A percentile compares a stretch with the other conserved stretches of the same genome.
Evolutionary conservation across 2,329 filamentous ascomycete species (phyloP).

Genomic region (Fusarium staphyleae): DNA sequence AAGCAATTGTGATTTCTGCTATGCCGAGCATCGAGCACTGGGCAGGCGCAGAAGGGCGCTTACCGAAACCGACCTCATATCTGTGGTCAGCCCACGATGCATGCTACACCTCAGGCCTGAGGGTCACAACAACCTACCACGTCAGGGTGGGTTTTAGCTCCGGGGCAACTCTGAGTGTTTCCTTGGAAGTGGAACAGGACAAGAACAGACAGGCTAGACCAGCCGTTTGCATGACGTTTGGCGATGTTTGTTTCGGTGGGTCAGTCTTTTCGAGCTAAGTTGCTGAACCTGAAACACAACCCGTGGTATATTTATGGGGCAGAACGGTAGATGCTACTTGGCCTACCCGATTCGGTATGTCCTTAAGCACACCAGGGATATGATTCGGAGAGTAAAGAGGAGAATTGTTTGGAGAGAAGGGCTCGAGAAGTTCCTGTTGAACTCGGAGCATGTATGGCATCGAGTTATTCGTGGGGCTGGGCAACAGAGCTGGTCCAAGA

Average conservation of each 20-base stretch:
- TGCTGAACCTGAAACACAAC: conserved; percentile 37
- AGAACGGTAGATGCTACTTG: conserved; percentile 18
- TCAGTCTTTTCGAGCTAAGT: conserved; percentile 27
- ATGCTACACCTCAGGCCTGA: conserved; percentile 28
- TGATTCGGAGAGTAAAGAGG: conserved; percentile 20
- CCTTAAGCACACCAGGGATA: conserved; percentile 23
- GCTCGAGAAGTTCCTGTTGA: conserved; percentile 8
- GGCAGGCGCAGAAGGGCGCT: conserved; percentile 29
- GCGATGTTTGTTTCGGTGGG: conserved; percentile 38
- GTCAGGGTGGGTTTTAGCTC: conserved; percentile 23
- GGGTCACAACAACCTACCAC: conserved; percentile 21
- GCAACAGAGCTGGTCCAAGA: conserved; percentile 6
- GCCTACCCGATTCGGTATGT: conserved; percentile 22
- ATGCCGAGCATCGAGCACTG: conserved; percentile 3
- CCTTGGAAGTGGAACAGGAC: conserved; percentile 22
- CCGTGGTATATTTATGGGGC: conserved; percentile 35
- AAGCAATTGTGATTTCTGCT: conserved; percentile 7
- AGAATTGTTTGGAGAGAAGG: conserved; percentile 30
- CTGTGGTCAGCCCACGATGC: conserved; percentile 19
- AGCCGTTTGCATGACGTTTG: conserved; percentile 32
- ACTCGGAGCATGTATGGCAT: neutral
- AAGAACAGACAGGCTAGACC: conserved; percentile 9
- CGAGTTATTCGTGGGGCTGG: conserved; percentile 4
- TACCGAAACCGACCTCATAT: conserved; percentile 31
- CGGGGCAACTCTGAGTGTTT: conserved; percentile 20